These are phyloP conservation scores for Beverwykella pulmonaria DNA, from an alignment of 495 filamentous ascomycete genomes.

Conservation along the genomic window DNA sequence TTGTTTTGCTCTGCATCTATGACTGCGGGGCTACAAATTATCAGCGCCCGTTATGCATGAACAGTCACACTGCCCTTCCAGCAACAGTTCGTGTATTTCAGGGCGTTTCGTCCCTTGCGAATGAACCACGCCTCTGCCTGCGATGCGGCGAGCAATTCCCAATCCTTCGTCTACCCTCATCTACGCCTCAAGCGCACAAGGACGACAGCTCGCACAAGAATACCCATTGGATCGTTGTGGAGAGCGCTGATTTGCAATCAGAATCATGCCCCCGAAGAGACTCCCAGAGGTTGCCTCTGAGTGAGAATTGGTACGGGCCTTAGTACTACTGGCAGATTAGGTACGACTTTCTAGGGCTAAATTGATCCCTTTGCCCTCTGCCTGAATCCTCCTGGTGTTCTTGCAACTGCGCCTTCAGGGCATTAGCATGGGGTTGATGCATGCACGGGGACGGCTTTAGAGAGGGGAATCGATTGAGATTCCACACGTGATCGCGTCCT, in stretches of 20 bases:
- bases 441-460: not conserved
- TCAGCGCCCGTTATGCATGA: constrained; percentile 14
- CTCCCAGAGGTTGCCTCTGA: too few species aligned
- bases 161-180: not conserved
- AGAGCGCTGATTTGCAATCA: too few species aligned
- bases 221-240: not conserved
- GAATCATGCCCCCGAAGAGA: too few species aligned
- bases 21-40: not conserved
- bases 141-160: not conserved
- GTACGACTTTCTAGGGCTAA: too few species aligned
- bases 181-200: not conserved
- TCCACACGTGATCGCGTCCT: constrained; percentile 3
- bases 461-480: not conserved
- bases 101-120: not conserved
- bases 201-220: not conserved
- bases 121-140: not conserved
- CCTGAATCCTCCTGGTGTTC: too few species aligned
- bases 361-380: not conserved
- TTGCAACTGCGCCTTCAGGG: too few species aligned
- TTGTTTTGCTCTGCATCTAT: not conserved
- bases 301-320: too few species aligned
- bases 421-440: too few species aligned
- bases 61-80: constrained; percentile 22
- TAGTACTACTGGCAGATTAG: too few species aligned
- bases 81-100: constrained; percentile 5